Percentiles rank a stretch among this genome's conserved stretches.
Conservation (phyloP, 2,329 filamentous ascomycete genomes). For the Microdochium paspali region DNA sequence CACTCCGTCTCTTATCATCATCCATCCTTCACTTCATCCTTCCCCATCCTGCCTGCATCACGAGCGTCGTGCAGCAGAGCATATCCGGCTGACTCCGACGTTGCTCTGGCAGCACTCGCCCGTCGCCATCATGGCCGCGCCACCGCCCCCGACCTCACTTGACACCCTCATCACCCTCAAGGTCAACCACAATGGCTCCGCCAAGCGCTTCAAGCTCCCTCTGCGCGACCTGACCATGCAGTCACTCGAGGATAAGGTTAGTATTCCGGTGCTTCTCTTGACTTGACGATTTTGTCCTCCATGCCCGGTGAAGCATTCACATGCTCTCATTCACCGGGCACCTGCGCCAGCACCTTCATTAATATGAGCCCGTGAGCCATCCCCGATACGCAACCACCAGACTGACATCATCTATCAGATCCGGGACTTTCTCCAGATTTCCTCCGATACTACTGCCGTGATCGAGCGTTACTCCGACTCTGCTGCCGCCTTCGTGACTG, state of each 20-base stretch:
- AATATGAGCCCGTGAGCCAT: conserved; percentile 2
- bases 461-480: conserved; percentile 97
- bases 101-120: conserved; percentile 5
- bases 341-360: not conserved
- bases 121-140: conserved; percentile 7
- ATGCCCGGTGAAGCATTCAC: conserved; percentile 3
- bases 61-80: not conserved
- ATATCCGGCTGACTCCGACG: not conserved
- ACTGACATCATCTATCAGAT: conserved; percentile 39
- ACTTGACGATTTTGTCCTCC: not conserved
- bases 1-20: conserved; percentile 1
- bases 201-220: conserved; percentile 80
- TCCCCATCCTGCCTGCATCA: not conserved
- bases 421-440: conserved; percentile 57
- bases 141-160: conserved; percentile 25
- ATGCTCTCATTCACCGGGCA: not conserved
- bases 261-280: conserved; percentile 27
- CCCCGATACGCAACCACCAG: conserved; percentile 1
- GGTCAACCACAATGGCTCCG: conserved; percentile 65
- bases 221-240: conserved; percentile 71
- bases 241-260: conserved; percentile 75
- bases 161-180: conserved; percentile 81
- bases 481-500: conserved; percentile 66
- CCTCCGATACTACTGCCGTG: conserved; percentile 49
- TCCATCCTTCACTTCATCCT: not conserved